Evolutionary conservation across 2,329 filamentous ascomycete genomes (phyloP).

Genomic region (Juglanconis oblonga): DNA sequence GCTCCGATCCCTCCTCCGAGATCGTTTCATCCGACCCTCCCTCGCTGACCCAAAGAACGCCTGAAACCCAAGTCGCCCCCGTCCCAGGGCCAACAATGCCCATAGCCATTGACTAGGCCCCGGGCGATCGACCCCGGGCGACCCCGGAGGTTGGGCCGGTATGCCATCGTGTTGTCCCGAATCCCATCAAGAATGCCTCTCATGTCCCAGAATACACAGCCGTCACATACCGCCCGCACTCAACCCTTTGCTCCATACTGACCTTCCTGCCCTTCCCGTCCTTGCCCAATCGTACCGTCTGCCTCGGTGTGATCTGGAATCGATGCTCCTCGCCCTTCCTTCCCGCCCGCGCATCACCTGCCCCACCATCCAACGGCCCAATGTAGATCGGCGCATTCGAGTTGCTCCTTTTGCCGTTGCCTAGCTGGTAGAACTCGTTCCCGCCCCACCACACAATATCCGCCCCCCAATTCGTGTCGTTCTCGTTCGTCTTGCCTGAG

Average conservation of each 20-base stretch:
- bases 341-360: constrained; percentile 56
- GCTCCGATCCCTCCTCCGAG: neutral
- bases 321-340: constrained; percentile 65
- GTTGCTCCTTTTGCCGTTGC: constrained; percentile 86
- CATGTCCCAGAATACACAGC: constrained; percentile 70
- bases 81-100: too few species aligned
- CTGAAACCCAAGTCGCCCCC: too few species aligned
- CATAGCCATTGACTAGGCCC: too few species aligned
- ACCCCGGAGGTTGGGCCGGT: neutral
- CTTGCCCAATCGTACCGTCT: constrained; percentile 63
- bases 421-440: constrained; percentile 91
- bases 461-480: constrained; percentile 82
- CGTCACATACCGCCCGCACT: constrained; percentile 79
- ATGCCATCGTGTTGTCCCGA: neutral
- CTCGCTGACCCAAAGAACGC: too few species aligned
- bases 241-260: constrained; percentile 79
- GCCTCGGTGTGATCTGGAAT: constrained; percentile 75
- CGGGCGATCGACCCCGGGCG: too few species aligned
- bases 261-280: constrained; percentile 63
- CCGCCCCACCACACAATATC: constrained; percentile 93
- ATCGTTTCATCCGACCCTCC: constrained; percentile 1
- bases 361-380: constrained; percentile 63
- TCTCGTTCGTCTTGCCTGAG: constrained; percentile 47
- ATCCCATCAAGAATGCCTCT: neutral
- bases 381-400: constrained; percentile 74